Evolutionary conservation across 1,284 basidiomycete species (phyloP).

Genomic region (Leccinum griseonigrum): DNA sequence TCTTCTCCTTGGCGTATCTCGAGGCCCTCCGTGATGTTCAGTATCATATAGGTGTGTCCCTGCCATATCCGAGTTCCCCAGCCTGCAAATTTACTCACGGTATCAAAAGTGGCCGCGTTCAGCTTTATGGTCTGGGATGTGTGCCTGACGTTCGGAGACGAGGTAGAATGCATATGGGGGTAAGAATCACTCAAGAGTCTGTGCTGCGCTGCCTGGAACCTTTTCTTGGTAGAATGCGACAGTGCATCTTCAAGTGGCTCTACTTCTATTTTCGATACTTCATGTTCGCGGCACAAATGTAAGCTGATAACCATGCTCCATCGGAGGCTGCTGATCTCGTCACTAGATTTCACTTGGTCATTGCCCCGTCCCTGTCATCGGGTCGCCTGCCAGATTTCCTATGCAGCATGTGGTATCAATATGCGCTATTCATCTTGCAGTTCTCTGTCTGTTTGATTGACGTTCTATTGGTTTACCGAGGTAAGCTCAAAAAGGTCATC

Average conservation of each 20-base stretch:
- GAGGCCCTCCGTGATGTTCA: constrained; percentile 7
- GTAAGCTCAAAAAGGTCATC: constrained; percentile 14
- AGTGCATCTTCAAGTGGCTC: constrained; percentile 18
- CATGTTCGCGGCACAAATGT: constrained; percentile 17
- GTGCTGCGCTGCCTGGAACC: neutral
- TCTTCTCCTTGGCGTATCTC: constrained; percentile 9
- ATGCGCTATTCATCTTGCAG: constrained; percentile 4
- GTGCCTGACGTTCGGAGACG: constrained; percentile 13
- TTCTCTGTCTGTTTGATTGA: constrained; percentile 10
- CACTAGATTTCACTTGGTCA: constrained; percentile 12
- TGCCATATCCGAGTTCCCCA: neutral
- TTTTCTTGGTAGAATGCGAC: constrained; percentile 13
- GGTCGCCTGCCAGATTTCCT: constrained; percentile 3
- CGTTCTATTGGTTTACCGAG: constrained; percentile 15
- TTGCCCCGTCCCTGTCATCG: constrained; percentile 14
- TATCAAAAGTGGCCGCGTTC: constrained; percentile 16
- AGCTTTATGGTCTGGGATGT: constrained; percentile 18
- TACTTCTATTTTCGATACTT: constrained; percentile 24
- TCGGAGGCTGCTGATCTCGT: neutral
- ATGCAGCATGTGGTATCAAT: constrained; percentile 19
- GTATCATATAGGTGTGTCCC: constrained; percentile 14
- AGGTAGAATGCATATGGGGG: constrained; percentile 25
- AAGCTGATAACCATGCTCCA: neutral
- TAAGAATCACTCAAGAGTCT: constrained; percentile 3
- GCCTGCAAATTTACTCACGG: neutral